These are phyloP conservation scores for Colletotrichum somersetense DNA, from an alignment of 2,329 filamentous ascomycete species.

Conservation along the genomic window DNA sequence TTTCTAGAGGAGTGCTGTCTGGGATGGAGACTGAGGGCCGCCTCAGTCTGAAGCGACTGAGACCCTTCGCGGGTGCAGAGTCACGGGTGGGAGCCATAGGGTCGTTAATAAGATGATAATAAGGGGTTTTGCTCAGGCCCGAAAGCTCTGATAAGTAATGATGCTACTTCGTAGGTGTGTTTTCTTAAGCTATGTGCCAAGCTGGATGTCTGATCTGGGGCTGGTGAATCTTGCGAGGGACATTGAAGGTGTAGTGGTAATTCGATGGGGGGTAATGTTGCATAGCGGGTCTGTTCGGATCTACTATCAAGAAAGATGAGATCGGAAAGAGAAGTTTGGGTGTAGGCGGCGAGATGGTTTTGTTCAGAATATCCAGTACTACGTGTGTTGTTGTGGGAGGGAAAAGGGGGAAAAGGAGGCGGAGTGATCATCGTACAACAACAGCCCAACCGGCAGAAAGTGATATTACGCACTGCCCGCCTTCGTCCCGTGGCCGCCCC, in stretches of 20 bases:
- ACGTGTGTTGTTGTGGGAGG: constrained; percentile 30
- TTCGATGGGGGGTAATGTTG: constrained; percentile 39
- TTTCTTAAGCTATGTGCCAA: constrained; percentile 42
- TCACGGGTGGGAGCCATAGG: constrained; percentile 40
- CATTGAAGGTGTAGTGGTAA: constrained; percentile 41
- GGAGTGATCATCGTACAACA: constrained; percentile 24
- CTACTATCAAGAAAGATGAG: constrained; percentile 40
- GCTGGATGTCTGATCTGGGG: constrained; percentile 41
- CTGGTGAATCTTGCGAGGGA: constrained; percentile 37
- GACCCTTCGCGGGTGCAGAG: constrained; percentile 31
- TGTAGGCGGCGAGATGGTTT: constrained; percentile 34
- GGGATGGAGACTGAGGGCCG: constrained; percentile 39
- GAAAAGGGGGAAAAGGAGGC: constrained; percentile 26
- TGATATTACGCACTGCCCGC: constrained; percentile 39
- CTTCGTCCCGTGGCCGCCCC: constrained; percentile 37
- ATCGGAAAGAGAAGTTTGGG: constrained; percentile 29
- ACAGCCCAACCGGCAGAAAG: constrained; percentile 40
- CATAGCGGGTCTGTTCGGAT: constrained; percentile 40
- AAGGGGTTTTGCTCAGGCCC: constrained; percentile 14
- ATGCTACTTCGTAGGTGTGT: constrained; percentile 13
- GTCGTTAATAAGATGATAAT: constrained; percentile 8
- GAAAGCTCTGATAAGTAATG: constrained; percentile 1
- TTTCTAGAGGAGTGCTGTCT: constrained; percentile 35
- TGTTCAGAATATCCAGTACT: constrained; percentile 39
- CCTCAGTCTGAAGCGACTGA: constrained; percentile 35